These are phyloP conservation scores for Dryadomyces quercivorus DNA, from an alignment of 2,329 filamentous ascomycete species.

Conservation along the genomic window DNA sequence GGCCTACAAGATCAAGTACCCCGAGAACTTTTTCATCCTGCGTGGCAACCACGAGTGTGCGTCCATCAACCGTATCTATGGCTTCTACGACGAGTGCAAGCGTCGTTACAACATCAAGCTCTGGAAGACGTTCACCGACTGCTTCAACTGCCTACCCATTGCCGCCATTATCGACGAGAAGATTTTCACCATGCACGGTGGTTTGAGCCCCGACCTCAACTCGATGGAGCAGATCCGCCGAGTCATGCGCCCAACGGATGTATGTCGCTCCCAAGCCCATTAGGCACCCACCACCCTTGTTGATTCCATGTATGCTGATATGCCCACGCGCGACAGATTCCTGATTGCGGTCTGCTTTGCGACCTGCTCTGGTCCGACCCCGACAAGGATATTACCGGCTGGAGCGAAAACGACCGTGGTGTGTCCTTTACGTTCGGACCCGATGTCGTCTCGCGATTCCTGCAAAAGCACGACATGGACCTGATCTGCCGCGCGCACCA, in stretches of 20 bases:
- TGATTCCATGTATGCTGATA: not conserved
- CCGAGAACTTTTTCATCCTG: constrained; percentile 98
- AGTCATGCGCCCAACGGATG: constrained; percentile 97
- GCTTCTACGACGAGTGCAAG: constrained; percentile 99
- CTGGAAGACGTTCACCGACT: constrained; percentile 99
- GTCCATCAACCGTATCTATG: constrained; percentile 97
- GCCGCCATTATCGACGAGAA: constrained; percentile 99
- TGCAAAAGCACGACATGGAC: constrained; percentile 99
- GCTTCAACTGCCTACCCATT: constrained; percentile 98
- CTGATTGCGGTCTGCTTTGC: constrained; percentile 92
- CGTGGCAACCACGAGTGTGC: constrained; percentile 99
- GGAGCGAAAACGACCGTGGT: constrained; percentile 97
- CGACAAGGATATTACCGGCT: constrained; percentile 97
- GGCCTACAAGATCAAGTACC: constrained; percentile 99
- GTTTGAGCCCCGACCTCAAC: constrained; percentile 91
- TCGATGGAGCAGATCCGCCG: constrained; percentile 99
- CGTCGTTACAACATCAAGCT: constrained; percentile 98
- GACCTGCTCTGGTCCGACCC: constrained; percentile 98
- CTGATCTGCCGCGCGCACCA: constrained; percentile 97
- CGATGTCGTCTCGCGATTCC: constrained; percentile 91
- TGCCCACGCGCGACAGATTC: constrained; percentile 51
- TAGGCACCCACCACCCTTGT: constrained; percentile 9
- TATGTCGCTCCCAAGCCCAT: constrained; percentile 42
- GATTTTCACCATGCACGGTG: constrained; percentile 99
- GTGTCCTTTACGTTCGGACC: constrained; percentile 98